Evolutionary conservation across 352 stramenopile genomes (phyloP).

Genomic region (Blastocystis sp.): DNA sequence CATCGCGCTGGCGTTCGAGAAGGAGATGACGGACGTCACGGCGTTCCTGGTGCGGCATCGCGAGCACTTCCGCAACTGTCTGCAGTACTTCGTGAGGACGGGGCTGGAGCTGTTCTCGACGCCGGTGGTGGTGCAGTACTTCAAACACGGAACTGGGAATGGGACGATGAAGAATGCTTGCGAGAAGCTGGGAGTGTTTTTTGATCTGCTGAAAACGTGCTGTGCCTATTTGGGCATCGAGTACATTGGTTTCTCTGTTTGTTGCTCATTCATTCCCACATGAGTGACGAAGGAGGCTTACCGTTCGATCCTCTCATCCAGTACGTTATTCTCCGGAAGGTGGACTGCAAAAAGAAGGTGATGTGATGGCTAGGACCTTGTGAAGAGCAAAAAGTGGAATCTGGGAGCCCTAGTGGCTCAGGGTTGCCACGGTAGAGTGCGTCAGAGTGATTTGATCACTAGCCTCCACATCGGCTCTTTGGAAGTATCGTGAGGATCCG

Average conservation of each 20-base stretch:
- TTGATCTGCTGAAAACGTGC: not conserved
- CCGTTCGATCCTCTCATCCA: slow-evolving; percentile 45
- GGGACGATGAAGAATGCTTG: not conserved
- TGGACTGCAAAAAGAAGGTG: not conserved
- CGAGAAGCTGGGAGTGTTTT: not conserved
- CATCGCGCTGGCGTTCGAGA: not conserved
- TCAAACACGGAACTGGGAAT: not conserved
- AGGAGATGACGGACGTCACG: not conserved
- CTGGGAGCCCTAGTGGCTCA: slow-evolving; percentile 65
- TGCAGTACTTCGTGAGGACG: not conserved
- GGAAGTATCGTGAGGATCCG: slow-evolving; percentile 9
- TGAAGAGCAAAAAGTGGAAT: slow-evolving; percentile 65
- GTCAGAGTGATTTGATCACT: not conserved
- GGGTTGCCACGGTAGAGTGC: slow-evolving; percentile 56
- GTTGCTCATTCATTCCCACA: not conserved
- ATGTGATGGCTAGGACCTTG: slow-evolving; percentile 29
- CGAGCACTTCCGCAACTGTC: not conserved
- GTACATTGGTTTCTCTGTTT: not conserved
- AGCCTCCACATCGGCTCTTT: slow-evolving; percentile 64
- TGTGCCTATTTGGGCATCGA: not conserved
- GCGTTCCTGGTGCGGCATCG: not conserved
- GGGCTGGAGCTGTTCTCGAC: not conserved
- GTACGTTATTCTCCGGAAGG: slow-evolving; percentile 64
- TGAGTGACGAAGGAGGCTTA: not conserved
- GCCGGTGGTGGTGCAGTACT: not conserved